These are phyloP conservation scores for Leptographium procerum DNA, from an alignment of 2,329 filamentous ascomycete genomes.

Conservation along the genomic window DNA sequence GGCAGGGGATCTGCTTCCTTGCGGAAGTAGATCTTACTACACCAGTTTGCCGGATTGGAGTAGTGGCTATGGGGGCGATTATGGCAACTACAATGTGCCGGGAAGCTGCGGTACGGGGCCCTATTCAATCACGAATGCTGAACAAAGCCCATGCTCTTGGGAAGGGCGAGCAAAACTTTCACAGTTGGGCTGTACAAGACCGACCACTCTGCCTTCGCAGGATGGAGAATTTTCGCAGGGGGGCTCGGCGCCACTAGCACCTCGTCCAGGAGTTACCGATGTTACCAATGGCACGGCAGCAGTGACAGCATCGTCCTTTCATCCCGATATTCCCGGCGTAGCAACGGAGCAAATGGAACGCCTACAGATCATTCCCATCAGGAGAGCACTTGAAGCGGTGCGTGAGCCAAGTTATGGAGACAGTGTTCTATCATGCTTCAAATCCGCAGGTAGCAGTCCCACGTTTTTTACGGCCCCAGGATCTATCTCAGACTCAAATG, in stretches of 20 bases:
- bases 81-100: not conserved
- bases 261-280: not conserved
- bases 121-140: not conserved
- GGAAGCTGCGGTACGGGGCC: not conserved
- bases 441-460: not conserved
- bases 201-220: not conserved
- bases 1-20: conserved; percentile 6
- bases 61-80: not conserved
- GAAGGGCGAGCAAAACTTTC: not conserved
- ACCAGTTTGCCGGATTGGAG: not conserved
- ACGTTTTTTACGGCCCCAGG: not conserved
- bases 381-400: not conserved
- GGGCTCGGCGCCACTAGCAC: not conserved
- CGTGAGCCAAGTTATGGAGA: not conserved
- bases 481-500: not conserved
- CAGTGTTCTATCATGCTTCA: not conserved
- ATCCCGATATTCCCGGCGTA: not conserved
- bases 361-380: not conserved
- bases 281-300: not conserved
- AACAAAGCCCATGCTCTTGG: not conserved
- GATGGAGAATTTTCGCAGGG: not conserved
- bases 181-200: not conserved
- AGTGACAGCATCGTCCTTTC: not conserved
- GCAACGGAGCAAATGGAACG: not conserved
- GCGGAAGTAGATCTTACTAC: not conserved